Evolutionary conservation across 805 yeast genomes (phyloP).

Genomic region (Hagleromyces aurorensis): DNA sequence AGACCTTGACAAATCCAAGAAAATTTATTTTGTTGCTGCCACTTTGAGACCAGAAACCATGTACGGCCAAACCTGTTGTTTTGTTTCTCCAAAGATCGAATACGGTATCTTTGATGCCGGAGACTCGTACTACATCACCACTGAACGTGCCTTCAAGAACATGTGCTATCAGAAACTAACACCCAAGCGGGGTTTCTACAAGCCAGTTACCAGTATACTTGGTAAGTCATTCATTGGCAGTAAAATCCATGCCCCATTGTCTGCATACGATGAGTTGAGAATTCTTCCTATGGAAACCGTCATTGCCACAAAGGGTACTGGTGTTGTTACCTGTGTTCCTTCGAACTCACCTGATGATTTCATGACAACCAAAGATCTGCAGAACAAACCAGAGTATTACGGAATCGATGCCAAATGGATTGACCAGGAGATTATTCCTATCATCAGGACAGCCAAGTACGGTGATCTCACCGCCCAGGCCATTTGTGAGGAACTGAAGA

Average conservation of each 20-base stretch:
- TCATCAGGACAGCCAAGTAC: conserved; percentile 73
- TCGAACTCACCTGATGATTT: conserved; percentile 98
- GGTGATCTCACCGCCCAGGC: conserved; percentile 85
- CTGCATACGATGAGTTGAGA: conserved; percentile 60
- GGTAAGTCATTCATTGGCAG: conserved; percentile 83
- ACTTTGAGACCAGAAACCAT: conserved; percentile 97
- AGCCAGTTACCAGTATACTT: conserved; percentile 47
- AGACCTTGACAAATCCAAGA: conserved; percentile 43
- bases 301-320: conserved; percentile 92
- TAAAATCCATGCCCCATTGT: conserved; percentile 75
- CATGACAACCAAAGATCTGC: conserved; percentile 76
- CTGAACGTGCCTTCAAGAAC: conserved; percentile 94
- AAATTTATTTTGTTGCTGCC: conserved; percentile 83
- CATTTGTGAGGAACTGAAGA: conserved; percentile 78
- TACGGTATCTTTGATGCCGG: conserved; percentile 91
- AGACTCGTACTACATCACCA: conserved; percentile 67
- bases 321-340: conserved; percentile 98
- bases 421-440: conserved; percentile 57
- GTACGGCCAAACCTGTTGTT: conserved; percentile 98
- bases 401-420: conserved; percentile 85
- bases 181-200: conserved; percentile 75
- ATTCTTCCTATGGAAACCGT: conserved; percentile 97
- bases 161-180: conserved; percentile 93
- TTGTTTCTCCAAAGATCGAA: conserved; percentile 87
- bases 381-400: conserved; percentile 86